Evolutionary conservation across 2,329 filamentous ascomycete genomes (phyloP), one percentile per base, ranked within the genome.

Genomic region (Dactylonectria estremocensis): DNA sequence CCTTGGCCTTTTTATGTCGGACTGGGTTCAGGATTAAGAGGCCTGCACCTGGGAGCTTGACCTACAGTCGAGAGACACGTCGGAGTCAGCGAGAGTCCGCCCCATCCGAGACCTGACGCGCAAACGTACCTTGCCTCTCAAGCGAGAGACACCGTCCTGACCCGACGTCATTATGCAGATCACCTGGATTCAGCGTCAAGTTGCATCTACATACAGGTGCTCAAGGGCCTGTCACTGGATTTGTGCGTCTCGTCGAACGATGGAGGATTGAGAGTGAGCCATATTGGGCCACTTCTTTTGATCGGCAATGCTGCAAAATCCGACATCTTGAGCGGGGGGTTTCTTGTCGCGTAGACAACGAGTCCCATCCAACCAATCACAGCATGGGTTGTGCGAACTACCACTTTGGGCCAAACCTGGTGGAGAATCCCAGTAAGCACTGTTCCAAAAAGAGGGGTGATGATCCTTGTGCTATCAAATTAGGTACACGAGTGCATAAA

Each of bases 1-100:
- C 69, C 58, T 67, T 74, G 28, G 65, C 49, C 52, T 43, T 72
- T 14, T 61, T 65, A 37, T 65, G 37, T 54, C 63, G 54, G 52
- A 64, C 49, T 35, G 52, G 63, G 48, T 37, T 53, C 24, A 74
- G 18, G 8, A 66, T 64, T 33, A 68, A 37, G 37, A 74, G 49
- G 43, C 62, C 66, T 28, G 61, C 35, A 24, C 69, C 67, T 5
- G 71, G 71, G 45, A 61, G 45, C 11, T 63, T 70, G 28, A 31
- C 28, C 68, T 70, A 43, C 16, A 50, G 14, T 14, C 22, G 7
- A 24, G 33, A n/a, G 22, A n/a, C n/a, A 24, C 53, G 31, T 18
- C 13, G 20, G 9, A 53, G 54, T 63, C 24, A 64, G 54, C 16
- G 43, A 13, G 45, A 40, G 18, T 35, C 18, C 20, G 31, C 14